Conservation (phyloP, 768 basidiomycete genomes). For the Trichaptum fuscoviolaceum region DNA sequence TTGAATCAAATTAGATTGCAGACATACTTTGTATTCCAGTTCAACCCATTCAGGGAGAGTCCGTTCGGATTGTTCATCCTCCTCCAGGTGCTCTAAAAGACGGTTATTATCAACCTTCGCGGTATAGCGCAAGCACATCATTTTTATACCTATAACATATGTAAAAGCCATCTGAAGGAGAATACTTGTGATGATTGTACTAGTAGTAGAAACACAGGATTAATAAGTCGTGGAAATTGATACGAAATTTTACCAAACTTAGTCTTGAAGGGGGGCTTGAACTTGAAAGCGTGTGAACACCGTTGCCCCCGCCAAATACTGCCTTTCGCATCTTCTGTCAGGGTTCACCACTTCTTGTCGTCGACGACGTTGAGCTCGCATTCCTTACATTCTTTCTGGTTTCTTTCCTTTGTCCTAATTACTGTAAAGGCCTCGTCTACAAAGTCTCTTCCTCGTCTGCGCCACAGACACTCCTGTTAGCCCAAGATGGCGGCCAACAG, state of each 20-base stretch:
- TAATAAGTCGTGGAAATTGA: not conserved
- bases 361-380: not conserved
- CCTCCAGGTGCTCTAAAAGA: conserved; percentile 85
- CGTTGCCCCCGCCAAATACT: not conserved
- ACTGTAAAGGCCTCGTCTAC: not conserved
- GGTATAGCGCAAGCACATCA: conserved; percentile 9
- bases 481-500: conserved; percentile 25
- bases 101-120: conserved; percentile 3
- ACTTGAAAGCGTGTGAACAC: not conserved
- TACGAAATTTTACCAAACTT: too few relatives aligned
- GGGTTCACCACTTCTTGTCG: not conserved
- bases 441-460: not conserved
- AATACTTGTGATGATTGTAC: too few relatives aligned
- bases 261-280: too few relatives aligned
- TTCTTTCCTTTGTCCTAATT: not conserved
- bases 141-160: conserved; percentile 51
- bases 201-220: not conserved
- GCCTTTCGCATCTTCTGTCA: not conserved
- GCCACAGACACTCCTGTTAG: not conserved
- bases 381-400: not conserved
- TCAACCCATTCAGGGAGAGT: conserved; percentile 87
- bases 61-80: conserved; percentile 71
- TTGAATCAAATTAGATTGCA: conserved; percentile 6
- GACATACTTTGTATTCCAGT: conserved; percentile 78
- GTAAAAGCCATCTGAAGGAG: conserved; percentile 43